Conservation (phyloP, 2,329 filamentous ascomycete species). For the Kalaharituber pfeilii region DNA sequence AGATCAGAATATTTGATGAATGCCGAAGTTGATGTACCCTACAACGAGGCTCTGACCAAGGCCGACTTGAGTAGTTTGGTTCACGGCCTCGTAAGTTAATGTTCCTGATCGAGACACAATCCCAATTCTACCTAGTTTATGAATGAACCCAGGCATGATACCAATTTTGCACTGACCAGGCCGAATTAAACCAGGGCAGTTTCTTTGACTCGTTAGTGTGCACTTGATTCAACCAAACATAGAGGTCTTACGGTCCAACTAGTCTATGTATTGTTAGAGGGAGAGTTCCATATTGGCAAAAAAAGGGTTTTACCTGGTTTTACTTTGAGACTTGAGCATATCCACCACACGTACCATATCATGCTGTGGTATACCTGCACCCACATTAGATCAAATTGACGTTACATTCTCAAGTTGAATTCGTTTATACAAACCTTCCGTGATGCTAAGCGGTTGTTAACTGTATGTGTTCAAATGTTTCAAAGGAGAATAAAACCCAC, state of each 20-base stretch:
- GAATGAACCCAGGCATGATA: slow-evolving; percentile 99
- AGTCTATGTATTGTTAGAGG: slow-evolving; percentile 4
- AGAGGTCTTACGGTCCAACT: slow-evolving; percentile 6
- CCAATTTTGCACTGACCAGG: slow-evolving; percentile 97
- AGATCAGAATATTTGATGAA: neutral
- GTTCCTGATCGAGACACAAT: slow-evolving; percentile 98
- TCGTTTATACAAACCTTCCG: too few relatives aligned
- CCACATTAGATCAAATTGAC: neutral
- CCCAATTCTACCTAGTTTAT: slow-evolving; percentile 96
- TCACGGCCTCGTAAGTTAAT: slow-evolving; percentile 97
- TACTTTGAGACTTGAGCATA: slow-evolving; percentile 92
- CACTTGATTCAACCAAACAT: neutral
- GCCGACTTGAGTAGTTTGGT: slow-evolving; percentile 94
- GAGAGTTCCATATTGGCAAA: neutral
- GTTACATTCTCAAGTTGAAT: too few relatives aligned
- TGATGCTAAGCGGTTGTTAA: slow-evolving; percentile 41
- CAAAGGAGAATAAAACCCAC: slow-evolving; percentile 27
- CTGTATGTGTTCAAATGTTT: neutral
- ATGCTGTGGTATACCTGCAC: slow-evolving; percentile 60
- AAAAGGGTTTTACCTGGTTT: slow-evolving; percentile 48
- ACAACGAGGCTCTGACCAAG: slow-evolving; percentile 96
- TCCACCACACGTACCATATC: slow-evolving; percentile 99
- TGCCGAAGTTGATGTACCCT: slow-evolving; percentile 32
- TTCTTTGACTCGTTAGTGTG: slow-evolving; percentile 28
- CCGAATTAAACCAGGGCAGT: slow-evolving; percentile 93